Conservation (phyloP, 805 yeast genomes). For the Teunomyces panamensis region DNA sequence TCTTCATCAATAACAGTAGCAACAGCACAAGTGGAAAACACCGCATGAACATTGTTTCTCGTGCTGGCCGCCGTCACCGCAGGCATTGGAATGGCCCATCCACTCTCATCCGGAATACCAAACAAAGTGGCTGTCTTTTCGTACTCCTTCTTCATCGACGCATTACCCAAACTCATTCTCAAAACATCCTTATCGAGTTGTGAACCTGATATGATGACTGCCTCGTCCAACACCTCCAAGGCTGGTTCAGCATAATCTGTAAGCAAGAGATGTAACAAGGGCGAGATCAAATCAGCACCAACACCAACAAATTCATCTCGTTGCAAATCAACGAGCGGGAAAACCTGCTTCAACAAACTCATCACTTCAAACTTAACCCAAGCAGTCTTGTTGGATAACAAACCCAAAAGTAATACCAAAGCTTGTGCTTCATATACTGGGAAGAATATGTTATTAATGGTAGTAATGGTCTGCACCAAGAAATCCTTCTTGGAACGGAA, state of each 20-base stretch:
- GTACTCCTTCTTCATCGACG: constrained; percentile 72
- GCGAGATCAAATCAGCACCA: constrained; percentile 94
- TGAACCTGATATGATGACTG: constrained; percentile 82
- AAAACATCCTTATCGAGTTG: constrained; percentile 88
- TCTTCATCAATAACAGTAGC: constrained; percentile 27
- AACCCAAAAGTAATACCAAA: constrained; percentile 71
- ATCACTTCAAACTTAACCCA: constrained; percentile 85
- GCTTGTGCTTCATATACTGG: constrained; percentile 72
- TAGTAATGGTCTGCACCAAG: constrained; percentile 71
- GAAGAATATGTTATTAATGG: constrained; percentile 66
- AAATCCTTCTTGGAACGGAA: constrained; percentile 92
- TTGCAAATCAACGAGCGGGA: constrained; percentile 75
- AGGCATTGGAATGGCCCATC: constrained; percentile 98
- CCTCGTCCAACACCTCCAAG: constrained; percentile 83
- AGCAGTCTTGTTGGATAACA: constrained; percentile 67
- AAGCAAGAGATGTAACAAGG: constrained; percentile 70
- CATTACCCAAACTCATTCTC: constrained; percentile 86
- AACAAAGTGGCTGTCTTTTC: constrained; percentile 85
- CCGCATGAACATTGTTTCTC: constrained; percentile 92
- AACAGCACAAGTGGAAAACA: constrained; percentile 76
- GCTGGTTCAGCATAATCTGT: constrained; percentile 91
- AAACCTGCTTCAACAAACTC: constrained; percentile 66
- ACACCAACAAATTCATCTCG: constrained; percentile 79
- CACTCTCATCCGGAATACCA: constrained; percentile 92
- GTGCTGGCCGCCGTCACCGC: constrained; percentile 85